Conservation (phyloP, 805 yeast species). For the Metschnikowia kofuensis region DNA sequence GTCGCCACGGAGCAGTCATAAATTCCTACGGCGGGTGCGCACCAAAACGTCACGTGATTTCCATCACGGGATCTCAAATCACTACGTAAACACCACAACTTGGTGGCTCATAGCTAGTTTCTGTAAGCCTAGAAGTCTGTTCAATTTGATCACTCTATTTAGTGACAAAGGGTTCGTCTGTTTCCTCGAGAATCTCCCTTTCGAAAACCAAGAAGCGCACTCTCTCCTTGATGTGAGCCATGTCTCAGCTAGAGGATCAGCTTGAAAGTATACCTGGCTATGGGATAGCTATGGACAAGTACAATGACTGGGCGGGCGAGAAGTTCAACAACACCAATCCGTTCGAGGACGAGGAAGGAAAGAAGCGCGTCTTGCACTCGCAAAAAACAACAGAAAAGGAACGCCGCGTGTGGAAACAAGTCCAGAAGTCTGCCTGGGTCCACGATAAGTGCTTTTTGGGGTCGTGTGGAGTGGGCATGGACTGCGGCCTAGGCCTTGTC, state of each 20-base stretch:
- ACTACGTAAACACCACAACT: too few relatives aligned
- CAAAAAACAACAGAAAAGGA: conserved; percentile 50
- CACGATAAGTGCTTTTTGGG: conserved; percentile 85
- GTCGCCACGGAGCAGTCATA: too few relatives aligned
- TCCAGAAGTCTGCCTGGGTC: conserved; percentile 81
- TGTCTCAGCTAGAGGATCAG: conserved; percentile 18
- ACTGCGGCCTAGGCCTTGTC: conserved; percentile 75
- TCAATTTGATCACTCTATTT: too few relatives aligned
- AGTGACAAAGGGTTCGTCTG: neutral
- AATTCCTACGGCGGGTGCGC: too few relatives aligned
- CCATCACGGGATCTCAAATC: too few relatives aligned
- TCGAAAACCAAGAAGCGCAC: neutral
- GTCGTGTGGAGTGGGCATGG: conserved; percentile 60
- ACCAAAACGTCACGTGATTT: too few relatives aligned
- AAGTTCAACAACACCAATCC: conserved; percentile 66
- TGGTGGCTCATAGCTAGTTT: too few relatives aligned
- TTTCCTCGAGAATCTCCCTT: neutral
- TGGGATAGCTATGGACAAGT: conserved; percentile 50
- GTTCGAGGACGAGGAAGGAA: conserved; percentile 56
- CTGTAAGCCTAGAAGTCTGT: too few relatives aligned
- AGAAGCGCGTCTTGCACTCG: conserved; percentile 58
- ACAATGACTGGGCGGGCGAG: conserved; percentile 68
- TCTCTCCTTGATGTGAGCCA: neutral
- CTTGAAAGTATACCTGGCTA: conserved; percentile 49
- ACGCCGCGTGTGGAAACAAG: conserved; percentile 62